These are phyloP conservation scores for Venturia carpophila DNA, from an alignment of 2,329 filamentous ascomycete species.

Conservation along the genomic window DNA sequence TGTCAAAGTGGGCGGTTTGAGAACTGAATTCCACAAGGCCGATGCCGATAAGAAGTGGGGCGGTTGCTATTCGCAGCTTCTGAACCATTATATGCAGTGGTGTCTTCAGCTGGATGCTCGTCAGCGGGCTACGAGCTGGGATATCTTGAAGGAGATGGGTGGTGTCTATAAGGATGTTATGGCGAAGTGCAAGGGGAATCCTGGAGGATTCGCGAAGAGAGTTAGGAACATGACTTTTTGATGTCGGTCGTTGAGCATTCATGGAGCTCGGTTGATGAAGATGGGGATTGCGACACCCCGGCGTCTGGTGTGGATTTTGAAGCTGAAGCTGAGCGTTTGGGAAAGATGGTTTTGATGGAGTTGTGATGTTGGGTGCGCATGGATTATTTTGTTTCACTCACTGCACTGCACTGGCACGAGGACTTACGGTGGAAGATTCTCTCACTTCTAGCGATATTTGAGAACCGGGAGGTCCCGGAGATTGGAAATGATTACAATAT, in stretches of 20 bases:
- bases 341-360: background rate
- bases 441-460: background rate
- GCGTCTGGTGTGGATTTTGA: background rate
- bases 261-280: too few relatives aligned
- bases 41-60: constrained; percentile 1
- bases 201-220: background rate
- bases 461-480: too few relatives aligned
- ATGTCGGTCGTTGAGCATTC: background rate
- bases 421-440: background rate
- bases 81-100: constrained; percentile 10
- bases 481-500: too few relatives aligned
- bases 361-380: background rate
- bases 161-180: background rate
- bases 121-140: background rate
- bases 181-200: background rate
- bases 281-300: too few relatives aligned
- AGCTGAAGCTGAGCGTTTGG: background rate
- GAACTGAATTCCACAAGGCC: background rate
- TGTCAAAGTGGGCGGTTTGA: background rate
- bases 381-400: background rate
- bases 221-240: background rate
- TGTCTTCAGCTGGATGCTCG: background rate
- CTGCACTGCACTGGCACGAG: background rate
- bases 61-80: background rate
- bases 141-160: background rate